These are phyloP conservation scores for Leishmania braziliensis DNA, from an alignment of 208 protist genomes.

Conservation along the genomic window DNA sequence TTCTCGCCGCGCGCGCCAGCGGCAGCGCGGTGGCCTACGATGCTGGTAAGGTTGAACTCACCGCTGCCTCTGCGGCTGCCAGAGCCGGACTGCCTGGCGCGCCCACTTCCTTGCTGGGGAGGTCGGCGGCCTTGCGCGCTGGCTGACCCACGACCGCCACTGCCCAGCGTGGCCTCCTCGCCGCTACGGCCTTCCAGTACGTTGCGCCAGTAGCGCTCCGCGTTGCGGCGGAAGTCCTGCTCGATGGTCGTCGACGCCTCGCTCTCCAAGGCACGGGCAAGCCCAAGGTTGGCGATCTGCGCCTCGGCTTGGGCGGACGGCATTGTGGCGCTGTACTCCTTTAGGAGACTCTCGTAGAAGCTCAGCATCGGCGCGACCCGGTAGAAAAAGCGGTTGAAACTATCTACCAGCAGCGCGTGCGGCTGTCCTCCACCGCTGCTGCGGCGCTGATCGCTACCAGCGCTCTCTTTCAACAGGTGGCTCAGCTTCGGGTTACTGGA, in stretches of 20 bases:
- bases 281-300: constrained; percentile 44
- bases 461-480: constrained; percentile 42
- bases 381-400: constrained; percentile 85
- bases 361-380: constrained; percentile 78
- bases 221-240: constrained; percentile 83
- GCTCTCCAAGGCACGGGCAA: constrained; percentile 54
- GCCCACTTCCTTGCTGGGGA: constrained; percentile 13
- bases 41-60: constrained; percentile 28
- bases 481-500: constrained; percentile 47
- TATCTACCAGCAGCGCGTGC: constrained; percentile 45
- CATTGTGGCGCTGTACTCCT: constrained; percentile 43
- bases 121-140: constrained; percentile 9
- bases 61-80: constrained; percentile 19
- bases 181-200: constrained; percentile 69
- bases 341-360: constrained; percentile 63
- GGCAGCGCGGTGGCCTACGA: constrained; percentile 21
- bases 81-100: neutral
- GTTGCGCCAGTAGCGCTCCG: constrained; percentile 87
- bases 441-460: neutral
- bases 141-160: constrained; percentile 13
- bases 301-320: constrained; percentile 45
- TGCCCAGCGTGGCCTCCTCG: constrained; percentile 39
- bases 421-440: neutral
- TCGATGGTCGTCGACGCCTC: constrained; percentile 74
- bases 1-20: neutral